Conservation (phyloP, 208 protist species). For the Crithidia acanthocephali region DNA sequence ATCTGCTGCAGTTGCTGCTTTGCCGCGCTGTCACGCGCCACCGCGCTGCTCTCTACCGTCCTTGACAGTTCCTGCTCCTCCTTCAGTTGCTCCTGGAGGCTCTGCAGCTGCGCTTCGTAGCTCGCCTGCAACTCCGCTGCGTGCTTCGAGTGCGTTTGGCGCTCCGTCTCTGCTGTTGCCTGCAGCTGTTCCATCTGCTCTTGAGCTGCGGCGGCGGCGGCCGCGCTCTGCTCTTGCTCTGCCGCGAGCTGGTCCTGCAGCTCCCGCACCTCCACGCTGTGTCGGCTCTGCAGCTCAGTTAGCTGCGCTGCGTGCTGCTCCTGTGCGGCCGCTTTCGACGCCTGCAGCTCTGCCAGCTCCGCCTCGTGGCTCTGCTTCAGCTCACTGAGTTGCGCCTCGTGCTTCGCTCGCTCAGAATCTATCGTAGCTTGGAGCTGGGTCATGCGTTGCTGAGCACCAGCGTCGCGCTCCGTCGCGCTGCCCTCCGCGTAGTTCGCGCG, state of each 20-base stretch:
- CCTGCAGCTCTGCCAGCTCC: constrained; percentile 17
- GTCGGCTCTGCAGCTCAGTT: not conserved
- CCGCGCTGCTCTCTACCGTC: not conserved
- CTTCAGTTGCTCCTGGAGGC: not conserved
- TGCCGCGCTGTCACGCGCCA: not conserved
- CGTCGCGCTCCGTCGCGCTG: constrained; percentile 13
- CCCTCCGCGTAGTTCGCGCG: constrained; percentile 9
- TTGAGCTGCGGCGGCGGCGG: no score
- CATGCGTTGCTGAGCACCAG: constrained; percentile 20
- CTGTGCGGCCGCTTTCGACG: not conserved
- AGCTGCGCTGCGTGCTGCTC: not conserved
- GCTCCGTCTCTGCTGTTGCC: not conserved
- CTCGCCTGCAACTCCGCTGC: no score
- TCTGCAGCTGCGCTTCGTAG: constrained; percentile 2
- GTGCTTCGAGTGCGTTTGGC: no score
- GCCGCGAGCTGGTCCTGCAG: no score
- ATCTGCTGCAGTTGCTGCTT: not conserved
- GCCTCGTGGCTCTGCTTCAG: constrained; percentile 1
- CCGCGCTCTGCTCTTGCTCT: constrained; percentile 9
- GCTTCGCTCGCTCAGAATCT: constrained; percentile 13
- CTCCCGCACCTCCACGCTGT: no score
- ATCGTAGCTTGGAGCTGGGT: constrained; percentile 10
- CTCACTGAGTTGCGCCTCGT: constrained; percentile 8
- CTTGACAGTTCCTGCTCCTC: not conserved
- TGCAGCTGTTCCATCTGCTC: constrained; percentile 12